phyloP scores from a whole-genome alignment of 2,329 filamentous ascomycete genomes.

The Colletotrichum sp. region DNA sequence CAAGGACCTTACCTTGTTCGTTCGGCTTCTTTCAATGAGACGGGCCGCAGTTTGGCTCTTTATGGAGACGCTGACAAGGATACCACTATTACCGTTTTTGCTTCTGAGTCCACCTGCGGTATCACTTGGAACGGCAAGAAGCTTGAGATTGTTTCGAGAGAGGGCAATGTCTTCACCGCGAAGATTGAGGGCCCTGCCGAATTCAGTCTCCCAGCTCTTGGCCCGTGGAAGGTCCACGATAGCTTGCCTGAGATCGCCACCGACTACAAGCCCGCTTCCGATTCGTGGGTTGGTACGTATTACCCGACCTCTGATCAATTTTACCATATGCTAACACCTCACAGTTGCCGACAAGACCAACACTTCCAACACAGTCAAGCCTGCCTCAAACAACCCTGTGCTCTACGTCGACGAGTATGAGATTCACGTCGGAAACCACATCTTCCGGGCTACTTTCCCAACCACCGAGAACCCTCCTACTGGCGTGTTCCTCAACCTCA shows the following conservation, averaged over 20 bases:
- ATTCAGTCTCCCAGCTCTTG: conserved; percentile 44
- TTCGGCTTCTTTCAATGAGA: conserved; percentile 38
- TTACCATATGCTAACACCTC: not conserved
- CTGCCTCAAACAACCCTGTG: conserved; percentile 56
- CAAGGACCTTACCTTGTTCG: conserved; percentile 59
- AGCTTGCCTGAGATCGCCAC: conserved; percentile 51
- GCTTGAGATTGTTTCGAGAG: conserved; percentile 28
- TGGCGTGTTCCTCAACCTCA: conserved; percentile 54
- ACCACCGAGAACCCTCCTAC: conserved; percentile 39
- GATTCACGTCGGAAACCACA: conserved; percentile 57
- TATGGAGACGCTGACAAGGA: conserved; percentile 49
- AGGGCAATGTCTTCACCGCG: conserved; percentile 32
- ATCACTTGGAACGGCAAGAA: conserved; percentile 58
- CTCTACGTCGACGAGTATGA: conserved; percentile 64
- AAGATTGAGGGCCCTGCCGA: conserved; percentile 29
- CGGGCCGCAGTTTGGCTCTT: conserved; percentile 41
- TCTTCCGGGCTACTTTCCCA: conserved; percentile 59
- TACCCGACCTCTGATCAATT: not conserved
- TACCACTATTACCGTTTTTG: conserved; percentile 51
- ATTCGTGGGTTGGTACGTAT: conserved; percentile 46
- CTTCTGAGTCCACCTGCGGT: conserved; percentile 45
- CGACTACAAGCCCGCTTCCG: conserved; percentile 46
- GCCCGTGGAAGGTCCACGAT: conserved; percentile 52
- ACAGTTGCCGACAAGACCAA: conserved; percentile 51
- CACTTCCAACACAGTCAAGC: conserved; percentile 51